A percentile compares a stretch with the other conserved stretches of the same genome.
These are phyloP conservation scores for Colletotrichum gloeosporioides DNA, from an alignment of 2,329 filamentous ascomycete species.

Conservation along the genomic window DNA sequence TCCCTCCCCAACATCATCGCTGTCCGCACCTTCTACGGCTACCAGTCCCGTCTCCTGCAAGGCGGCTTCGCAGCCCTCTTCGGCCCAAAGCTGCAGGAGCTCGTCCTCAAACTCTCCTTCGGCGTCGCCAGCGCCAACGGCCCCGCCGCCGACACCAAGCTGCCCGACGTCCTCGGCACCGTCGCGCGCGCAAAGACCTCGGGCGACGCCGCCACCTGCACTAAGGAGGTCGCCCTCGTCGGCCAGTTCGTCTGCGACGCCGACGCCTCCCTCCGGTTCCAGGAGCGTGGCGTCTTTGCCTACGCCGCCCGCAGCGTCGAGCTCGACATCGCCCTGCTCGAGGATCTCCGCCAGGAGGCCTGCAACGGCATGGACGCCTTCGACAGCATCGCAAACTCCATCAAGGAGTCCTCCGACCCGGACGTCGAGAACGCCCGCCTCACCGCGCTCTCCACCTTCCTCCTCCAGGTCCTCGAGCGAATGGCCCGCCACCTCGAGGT, in stretches of 20 bases:
- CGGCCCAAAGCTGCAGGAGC: constrained; percentile 55
- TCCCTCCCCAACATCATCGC: constrained; percentile 53
- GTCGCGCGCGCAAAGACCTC: constrained; percentile 49
- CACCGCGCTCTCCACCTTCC: constrained; percentile 46
- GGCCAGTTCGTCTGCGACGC: constrained; percentile 54
- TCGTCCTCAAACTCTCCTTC: constrained; percentile 59
- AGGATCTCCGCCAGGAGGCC: constrained; percentile 56
- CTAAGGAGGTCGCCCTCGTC: constrained; percentile 54
- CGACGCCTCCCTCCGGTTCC: constrained; percentile 49
- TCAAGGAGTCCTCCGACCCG: constrained; percentile 32
- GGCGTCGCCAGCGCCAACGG: constrained; percentile 46
- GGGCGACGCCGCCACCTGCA: constrained; percentile 47
- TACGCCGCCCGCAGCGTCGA: constrained; percentile 55
- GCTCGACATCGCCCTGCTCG: constrained; percentile 57
- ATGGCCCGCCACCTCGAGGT: constrained; percentile 56
- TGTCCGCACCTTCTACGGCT: constrained; percentile 56
- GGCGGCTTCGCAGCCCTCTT: constrained; percentile 56
- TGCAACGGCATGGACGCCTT: constrained; percentile 62
- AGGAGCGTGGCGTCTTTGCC: constrained; percentile 55
- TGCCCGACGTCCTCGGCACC: constrained; percentile 51
- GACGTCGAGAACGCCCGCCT: constrained; percentile 42
- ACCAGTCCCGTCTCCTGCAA: constrained; percentile 56
- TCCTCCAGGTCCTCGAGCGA: constrained; percentile 57
- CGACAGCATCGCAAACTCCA: constrained; percentile 43
- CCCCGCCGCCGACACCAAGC: constrained; percentile 35